phyloP scores from a whole-genome alignment of 2,329 filamentous ascomycete species.

The Geosmithia flava region DNA sequence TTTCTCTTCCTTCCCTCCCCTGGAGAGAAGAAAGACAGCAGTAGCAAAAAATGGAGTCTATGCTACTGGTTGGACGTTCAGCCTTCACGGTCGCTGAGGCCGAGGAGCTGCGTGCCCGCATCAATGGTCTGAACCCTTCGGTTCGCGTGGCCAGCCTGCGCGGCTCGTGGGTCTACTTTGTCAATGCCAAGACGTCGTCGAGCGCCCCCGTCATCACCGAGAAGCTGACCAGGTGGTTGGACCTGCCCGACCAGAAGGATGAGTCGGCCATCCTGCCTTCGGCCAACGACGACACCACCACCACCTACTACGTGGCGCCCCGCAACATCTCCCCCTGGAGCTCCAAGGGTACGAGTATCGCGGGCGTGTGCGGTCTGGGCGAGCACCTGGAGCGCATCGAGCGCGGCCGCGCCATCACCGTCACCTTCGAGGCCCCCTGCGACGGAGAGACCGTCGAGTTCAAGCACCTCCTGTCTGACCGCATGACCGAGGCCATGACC shows the following conservation, averaged over 20 bases:
- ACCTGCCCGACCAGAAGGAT: conserved; percentile 5
- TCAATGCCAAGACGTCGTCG: conserved; percentile 41
- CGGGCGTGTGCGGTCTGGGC: conserved; percentile 77
- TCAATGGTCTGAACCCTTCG: conserved; percentile 26
- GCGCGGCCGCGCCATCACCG: conserved; percentile 67
- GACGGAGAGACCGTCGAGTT: conserved; percentile 39
- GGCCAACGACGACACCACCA: conserved; percentile 28
- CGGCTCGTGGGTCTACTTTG: conserved; percentile 53
- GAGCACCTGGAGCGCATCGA: conserved; percentile 66
- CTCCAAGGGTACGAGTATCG: conserved; percentile 88
- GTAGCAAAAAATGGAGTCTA: conserved; percentile 5
- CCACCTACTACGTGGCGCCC: conserved; percentile 63
- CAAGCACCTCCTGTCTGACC: conserved; percentile 70
- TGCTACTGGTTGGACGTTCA: conserved; percentile 7
- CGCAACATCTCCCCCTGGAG: conserved; percentile 94
- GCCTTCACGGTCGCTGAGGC: conserved; percentile 11
- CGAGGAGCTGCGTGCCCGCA: conserved; percentile 29
- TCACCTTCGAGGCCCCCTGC: conserved; percentile 40
- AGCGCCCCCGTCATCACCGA: conserved; percentile 29
- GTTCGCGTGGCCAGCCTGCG: conserved; percentile 33
- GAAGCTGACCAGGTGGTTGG: conserved; percentile 18
- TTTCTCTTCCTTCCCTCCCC: no score
- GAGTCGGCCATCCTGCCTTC: neutral
- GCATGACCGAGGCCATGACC: conserved; percentile 84
- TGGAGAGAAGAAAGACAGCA: no score